Evolutionary conservation across 768 basidiomycete genomes (phyloP).

Genomic region (Sistotremastrum niveocremeum): DNA sequence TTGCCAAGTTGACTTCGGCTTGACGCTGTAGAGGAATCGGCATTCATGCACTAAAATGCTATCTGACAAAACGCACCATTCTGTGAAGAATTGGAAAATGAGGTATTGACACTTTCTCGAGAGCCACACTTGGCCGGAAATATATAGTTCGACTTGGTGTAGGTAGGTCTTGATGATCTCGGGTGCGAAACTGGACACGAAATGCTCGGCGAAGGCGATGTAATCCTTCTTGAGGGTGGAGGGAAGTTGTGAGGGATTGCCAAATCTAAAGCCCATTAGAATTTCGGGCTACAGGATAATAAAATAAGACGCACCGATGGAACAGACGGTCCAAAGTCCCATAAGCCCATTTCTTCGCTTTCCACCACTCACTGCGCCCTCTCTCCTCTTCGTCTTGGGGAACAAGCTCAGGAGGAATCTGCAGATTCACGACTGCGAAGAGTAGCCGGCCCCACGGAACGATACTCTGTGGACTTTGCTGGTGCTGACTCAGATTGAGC

Average conservation of each 20-base stretch:
- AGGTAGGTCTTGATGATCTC: constrained; percentile 79
- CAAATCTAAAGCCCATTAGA: constrained; percentile 35
- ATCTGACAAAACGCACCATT: constrained; percentile 45
- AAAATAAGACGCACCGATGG: constrained; percentile 35
- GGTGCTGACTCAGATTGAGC: constrained; percentile 57
- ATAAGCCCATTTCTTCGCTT: constrained; percentile 88
- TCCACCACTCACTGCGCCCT: constrained; percentile 80
- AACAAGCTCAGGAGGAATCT: constrained; percentile 49
- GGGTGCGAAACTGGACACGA: constrained; percentile 66
- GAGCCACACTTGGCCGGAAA: constrained; percentile 65
- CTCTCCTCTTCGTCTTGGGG: constrained; percentile 64
- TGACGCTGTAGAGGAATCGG: constrained; percentile 39
- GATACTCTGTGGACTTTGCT: constrained; percentile 60
- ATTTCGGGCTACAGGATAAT: not conserved
- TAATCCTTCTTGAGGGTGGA: constrained; percentile 58
- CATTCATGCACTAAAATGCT: not conserved
- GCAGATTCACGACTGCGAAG: constrained; percentile 65
- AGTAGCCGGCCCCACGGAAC: constrained; percentile 82
- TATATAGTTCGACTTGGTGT: constrained; percentile 51
- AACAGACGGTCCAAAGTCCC: constrained; percentile 67
- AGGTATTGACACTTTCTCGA: constrained; percentile 76
- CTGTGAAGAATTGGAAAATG: constrained; percentile 74
- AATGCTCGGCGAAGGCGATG: constrained; percentile 58
- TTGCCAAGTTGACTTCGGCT: constrained; percentile 85
- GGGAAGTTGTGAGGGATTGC: constrained; percentile 80